Conservation (phyloP, 169 alveolate species). For the Cryptosporidium sp. region DNA sequence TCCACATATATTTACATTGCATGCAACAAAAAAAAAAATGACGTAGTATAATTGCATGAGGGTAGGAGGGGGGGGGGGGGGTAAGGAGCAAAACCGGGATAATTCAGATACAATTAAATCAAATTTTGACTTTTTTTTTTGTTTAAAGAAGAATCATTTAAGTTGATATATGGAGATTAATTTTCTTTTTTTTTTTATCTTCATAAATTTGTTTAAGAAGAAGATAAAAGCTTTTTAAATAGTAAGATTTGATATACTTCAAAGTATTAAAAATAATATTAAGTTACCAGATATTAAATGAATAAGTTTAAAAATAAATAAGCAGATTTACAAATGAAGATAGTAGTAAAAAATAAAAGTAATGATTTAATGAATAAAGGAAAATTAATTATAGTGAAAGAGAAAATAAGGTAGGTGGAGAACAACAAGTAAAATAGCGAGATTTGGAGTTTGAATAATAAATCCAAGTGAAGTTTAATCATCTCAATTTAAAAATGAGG, state of each 20-base stretch:
- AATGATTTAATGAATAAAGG: background rate
- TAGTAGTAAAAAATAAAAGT: too few relatives aligned
- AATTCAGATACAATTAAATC: background rate
- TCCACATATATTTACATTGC: constrained; percentile 33
- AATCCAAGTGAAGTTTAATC: too few relatives aligned
- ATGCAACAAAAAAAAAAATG: background rate
- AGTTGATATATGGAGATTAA: background rate
- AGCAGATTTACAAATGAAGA: background rate
- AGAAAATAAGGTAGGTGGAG: too few relatives aligned
- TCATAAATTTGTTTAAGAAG: too few relatives aligned
- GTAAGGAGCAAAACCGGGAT: background rate
- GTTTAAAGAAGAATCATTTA: too few relatives aligned
- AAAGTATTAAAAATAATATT: background rate
- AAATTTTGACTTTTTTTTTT: background rate
- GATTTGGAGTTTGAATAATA: too few relatives aligned
- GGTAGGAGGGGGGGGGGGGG: background rate
- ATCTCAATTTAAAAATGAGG: too few relatives aligned
- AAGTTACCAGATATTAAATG: too few relatives aligned
- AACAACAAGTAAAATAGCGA: too few relatives aligned
- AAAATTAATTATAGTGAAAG: background rate
- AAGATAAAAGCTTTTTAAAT: background rate
- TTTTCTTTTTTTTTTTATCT: too few relatives aligned
- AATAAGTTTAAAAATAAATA: too few relatives aligned
- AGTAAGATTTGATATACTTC: background rate
- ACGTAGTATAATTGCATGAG: constrained; percentile 3